Percentiles rank a stretch among this genome's conserved stretches.
These are phyloP conservation scores for Phytophthora palmivora DNA, from an alignment of 352 stramenopile genomes.

Conservation along the genomic window DNA sequence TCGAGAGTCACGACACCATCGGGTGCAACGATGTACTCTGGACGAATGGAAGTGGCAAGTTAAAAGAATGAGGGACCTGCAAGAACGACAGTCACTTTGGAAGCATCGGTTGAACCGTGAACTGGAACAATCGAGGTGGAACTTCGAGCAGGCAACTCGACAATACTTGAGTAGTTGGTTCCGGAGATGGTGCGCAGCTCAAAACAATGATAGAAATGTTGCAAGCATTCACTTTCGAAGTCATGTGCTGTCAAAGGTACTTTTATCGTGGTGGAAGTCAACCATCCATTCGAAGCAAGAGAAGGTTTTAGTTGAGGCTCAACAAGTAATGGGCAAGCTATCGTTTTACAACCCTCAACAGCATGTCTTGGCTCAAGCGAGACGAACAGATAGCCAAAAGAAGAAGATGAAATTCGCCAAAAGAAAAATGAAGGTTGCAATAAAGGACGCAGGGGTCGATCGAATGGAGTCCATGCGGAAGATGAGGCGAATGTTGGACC, in stretches of 20 bases:
- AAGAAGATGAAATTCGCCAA: constrained; percentile 10
- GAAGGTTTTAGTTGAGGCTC: constrained; percentile 45
- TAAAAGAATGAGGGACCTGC: constrained; percentile 8
- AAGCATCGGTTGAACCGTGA: constrained; percentile 34
- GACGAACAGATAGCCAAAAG: background rate
- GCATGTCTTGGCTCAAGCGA: constrained; percentile 8
- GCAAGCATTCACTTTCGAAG: constrained; percentile 22
- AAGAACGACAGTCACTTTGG: constrained; percentile 26
- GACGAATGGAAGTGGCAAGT: constrained; percentile 27
- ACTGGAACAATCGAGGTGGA: constrained; percentile 15
- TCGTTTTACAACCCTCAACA: constrained; percentile 49
- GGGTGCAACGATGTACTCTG: constrained; percentile 9
- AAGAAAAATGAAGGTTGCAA: constrained; percentile 4
- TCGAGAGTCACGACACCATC: constrained; percentile 1
- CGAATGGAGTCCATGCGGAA: constrained; percentile 22
- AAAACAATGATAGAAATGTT: constrained; percentile 7
- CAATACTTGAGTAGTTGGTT: constrained; percentile 24
- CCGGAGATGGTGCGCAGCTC: constrained; percentile 20
- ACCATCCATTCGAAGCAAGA: constrained; percentile 64
- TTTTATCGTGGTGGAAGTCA: constrained; percentile 51
- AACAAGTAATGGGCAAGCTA: constrained; percentile 41
- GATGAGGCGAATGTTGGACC: constrained; percentile 51
- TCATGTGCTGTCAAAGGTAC: constrained; percentile 25
- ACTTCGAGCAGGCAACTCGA: constrained; percentile 6
- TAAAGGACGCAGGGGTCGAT: background rate